A percentile compares a stretch with the other conserved stretches of the same genome.
These are phyloP conservation scores for Ophiostoma piceae DNA, from an alignment of 2,329 filamentous ascomycete genomes.

Conservation along the genomic window DNA sequence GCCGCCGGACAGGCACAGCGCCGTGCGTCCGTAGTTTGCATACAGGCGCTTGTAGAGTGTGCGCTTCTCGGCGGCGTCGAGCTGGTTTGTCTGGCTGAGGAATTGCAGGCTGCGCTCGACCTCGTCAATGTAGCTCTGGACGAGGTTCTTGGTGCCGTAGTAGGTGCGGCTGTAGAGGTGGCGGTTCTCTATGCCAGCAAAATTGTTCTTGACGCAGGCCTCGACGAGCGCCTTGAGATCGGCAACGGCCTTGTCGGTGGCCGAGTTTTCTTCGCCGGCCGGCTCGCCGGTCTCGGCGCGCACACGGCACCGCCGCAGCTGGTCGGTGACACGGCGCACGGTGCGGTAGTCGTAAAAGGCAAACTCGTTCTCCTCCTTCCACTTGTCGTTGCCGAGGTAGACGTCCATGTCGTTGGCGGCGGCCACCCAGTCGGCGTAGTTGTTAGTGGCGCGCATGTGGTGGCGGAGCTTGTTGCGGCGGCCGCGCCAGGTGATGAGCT, in stretches of 20 bases:
- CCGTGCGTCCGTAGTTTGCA: slow-evolving; percentile 87
- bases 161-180: slow-evolving; percentile 96
- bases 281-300: slow-evolving; percentile 49
- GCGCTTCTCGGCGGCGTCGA: slow-evolving; percentile 69
- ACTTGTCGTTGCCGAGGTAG: slow-evolving; percentile 72
- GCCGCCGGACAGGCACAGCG: slow-evolving; percentile 86
- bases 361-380: slow-evolving; percentile 73
- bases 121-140: slow-evolving; percentile 87
- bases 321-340: slow-evolving; percentile 67
- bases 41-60: slow-evolving; percentile 80
- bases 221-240: slow-evolving; percentile 74
- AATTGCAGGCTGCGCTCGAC: slow-evolving; percentile 63
- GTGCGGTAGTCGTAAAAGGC: slow-evolving; percentile 87
- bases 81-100: slow-evolving; percentile 60
- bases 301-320: slow-evolving; percentile 62
- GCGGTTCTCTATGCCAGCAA: slow-evolving; percentile 89
- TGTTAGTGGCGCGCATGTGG: slow-evolving; percentile 64
- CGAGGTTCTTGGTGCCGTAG: slow-evolving; percentile 91
- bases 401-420: slow-evolving; percentile 74
- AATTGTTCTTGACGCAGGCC: slow-evolving; percentile 95
- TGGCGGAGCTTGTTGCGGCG: slow-evolving; percentile 64
- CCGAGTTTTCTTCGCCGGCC: slow-evolving; percentile 28
- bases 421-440: slow-evolving; percentile 76
- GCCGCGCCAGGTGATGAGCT: slow-evolving; percentile 84
- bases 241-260: slow-evolving; percentile 31